Percentiles rank a stretch among this genome's conserved stretches.
phyloP scores from a whole-genome alignment of 1,284 basidiomycete species.

The Microbotryum scabiosae region DNA sequence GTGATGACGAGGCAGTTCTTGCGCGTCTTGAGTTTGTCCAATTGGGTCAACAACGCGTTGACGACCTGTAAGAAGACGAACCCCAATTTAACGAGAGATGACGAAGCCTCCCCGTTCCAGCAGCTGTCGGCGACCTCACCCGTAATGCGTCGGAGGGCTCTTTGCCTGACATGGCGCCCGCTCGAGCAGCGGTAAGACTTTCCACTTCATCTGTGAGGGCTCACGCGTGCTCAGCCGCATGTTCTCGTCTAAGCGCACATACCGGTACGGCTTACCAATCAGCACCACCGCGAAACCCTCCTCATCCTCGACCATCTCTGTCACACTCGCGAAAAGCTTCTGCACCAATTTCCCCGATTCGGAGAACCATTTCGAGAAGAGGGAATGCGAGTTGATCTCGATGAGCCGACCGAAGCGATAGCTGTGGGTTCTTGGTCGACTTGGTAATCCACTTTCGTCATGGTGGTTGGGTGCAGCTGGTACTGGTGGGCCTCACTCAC shows the following conservation, averaged over 20 bases:
- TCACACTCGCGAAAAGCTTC: constrained; percentile 78
- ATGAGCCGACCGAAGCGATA: constrained; percentile 79
- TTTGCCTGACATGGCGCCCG: constrained; percentile 84
- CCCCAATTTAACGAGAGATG: not conserved
- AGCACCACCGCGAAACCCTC: constrained; percentile 86
- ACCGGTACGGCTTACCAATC: constrained; percentile 56
- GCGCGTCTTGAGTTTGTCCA: constrained; percentile 85
- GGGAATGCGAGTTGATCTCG: constrained; percentile 94
- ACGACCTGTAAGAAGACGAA: constrained; percentile 59
- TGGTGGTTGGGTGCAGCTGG: too few species aligned
- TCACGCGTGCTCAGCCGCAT: not conserved
- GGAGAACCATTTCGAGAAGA: constrained; percentile 96
- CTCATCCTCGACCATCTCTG: constrained; percentile 78
- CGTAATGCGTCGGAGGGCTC: constrained; percentile 94
- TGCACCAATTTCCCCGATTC: constrained; percentile 98
- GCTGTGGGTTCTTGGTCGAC: constrained; percentile 42
- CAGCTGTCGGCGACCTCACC: constrained; percentile 44
- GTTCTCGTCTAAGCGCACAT: not conserved
- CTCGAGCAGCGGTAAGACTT: constrained; percentile 83
- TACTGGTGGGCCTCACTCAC: not conserved
- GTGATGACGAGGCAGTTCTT: constrained; percentile 95
- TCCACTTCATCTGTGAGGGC: constrained; percentile 80
- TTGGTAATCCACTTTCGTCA: too few species aligned
- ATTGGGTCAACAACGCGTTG: constrained; percentile 90
- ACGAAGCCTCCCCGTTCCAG: too few species aligned